These are phyloP conservation scores for Arxiozyma slooffiae DNA, from an alignment of 1,139 yeast genomes.

Conservation along the genomic window DNA sequence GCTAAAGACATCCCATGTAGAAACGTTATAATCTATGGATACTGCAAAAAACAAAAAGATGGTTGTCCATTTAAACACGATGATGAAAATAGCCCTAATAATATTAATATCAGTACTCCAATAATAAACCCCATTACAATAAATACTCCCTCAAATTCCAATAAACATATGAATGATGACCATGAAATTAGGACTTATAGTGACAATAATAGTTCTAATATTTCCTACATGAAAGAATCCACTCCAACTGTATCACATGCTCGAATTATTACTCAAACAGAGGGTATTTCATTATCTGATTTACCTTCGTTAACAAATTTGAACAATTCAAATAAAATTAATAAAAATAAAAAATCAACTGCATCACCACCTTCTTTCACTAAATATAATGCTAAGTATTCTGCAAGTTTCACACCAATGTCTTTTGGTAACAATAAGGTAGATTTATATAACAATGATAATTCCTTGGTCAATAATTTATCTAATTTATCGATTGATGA, in stretches of 20 bases:
- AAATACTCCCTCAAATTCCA: not conserved
- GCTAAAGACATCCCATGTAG: slow-evolving; percentile 79
- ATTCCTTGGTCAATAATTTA: not conserved
- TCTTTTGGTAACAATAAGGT: not conserved
- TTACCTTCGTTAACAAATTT: slow-evolving; percentile 7
- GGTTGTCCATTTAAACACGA: slow-evolving; percentile 77
- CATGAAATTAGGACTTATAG: not conserved
- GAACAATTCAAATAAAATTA: not conserved
- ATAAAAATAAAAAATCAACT: not conserved
- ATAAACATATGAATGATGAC: not conserved
- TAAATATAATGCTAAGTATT: slow-evolving; percentile 28
- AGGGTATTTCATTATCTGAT: slow-evolving; percentile 2
- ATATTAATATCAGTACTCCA: not conserved
- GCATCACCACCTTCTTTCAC: slow-evolving; percentile 8
- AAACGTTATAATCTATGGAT: slow-evolving; percentile 78
- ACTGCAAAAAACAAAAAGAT: slow-evolving; percentile 78
- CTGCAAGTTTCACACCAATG: slow-evolving; percentile 30
- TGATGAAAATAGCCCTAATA: slow-evolving; percentile 8
- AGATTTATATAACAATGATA: not conserved
- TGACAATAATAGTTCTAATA: not conserved
- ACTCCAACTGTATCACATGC: not conserved
- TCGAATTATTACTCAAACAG: not conserved
- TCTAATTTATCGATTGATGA: slow-evolving; percentile 1
- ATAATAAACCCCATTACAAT: not conserved
- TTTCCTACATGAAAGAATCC: not conserved